phyloP scores from a whole-genome alignment of 1,284 basidiomycete genomes.

The Boletellus sp. region DNA sequence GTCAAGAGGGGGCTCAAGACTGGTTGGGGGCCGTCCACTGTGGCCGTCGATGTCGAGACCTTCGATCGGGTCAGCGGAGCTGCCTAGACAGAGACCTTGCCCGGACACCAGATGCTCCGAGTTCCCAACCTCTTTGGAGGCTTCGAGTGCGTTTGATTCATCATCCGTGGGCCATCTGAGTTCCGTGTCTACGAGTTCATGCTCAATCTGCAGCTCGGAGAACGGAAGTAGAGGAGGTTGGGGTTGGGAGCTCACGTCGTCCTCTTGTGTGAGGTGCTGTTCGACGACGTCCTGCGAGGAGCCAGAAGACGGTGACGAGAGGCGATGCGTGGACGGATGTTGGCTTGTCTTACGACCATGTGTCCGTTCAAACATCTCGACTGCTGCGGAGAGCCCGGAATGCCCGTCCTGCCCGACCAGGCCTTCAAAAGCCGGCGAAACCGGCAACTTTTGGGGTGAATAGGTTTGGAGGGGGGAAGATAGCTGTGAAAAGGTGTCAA shows the following conservation, averaged over 20 bases:
- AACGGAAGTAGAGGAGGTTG: neutral
- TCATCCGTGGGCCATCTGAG: constrained; percentile 31
- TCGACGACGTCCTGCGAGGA: constrained; percentile 33
- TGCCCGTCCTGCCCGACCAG: constrained; percentile 10
- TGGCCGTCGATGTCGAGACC: constrained; percentile 6
- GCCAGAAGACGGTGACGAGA: constrained; percentile 20
- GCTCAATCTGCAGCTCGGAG: constrained; percentile 1
- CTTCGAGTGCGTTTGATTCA: constrained; percentile 3
- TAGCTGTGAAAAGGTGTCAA: constrained; percentile 14
- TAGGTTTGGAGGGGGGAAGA: constrained; percentile 33
- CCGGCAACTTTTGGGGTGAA: constrained; percentile 10
- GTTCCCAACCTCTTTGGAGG: neutral
- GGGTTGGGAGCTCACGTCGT: constrained; percentile 5
- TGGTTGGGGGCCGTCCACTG: neutral
- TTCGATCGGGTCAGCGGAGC: constrained; percentile 8
- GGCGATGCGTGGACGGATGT: constrained; percentile 8
- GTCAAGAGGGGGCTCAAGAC: neutral
- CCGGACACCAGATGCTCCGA: neutral
- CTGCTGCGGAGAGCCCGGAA: constrained; percentile 12
- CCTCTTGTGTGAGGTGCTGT: constrained; percentile 31
- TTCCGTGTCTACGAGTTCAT: constrained; percentile 15
- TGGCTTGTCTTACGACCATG: constrained; percentile 9
- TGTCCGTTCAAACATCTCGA: constrained; percentile 20
- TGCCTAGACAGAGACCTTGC: neutral
- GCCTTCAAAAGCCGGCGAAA: constrained; percentile 36